Evolutionary conservation across 2,329 filamentous ascomycete genomes (phyloP), one percentile per base, ranked within the genome.

Genomic region (Penicillium sp.): DNA sequence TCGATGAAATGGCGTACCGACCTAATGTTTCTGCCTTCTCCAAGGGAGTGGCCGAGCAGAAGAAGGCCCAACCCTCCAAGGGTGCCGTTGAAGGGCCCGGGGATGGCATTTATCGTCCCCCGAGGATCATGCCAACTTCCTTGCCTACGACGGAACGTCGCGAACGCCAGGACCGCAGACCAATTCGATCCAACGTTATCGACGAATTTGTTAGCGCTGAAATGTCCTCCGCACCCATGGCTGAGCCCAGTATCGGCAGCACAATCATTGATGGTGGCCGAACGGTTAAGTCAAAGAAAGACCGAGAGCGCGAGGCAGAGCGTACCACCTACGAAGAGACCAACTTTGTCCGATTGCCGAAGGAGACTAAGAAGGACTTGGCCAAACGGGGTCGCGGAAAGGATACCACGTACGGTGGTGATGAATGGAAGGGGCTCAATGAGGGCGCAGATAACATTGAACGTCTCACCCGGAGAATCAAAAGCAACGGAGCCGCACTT

Each of bases 161-260:
- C 55, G 85, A 87, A 59, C 85, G 85, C 60, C 75, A 78, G 31
- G 81, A 86, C 4, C 83, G 85, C 40, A 81, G 84, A 40, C 83
- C 85, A 3, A 81, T 84, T 59, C 90, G 89, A 69, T 96, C 92
- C 0, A 86, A 87, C 45, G 91, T 92, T 1, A 86, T 99, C 69
- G 92, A 97, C 69, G 93, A 97, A 69, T 99, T 95, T 68, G 85
- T 99, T 61, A 85, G 83, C 48, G 86, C 89, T 18, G 94, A 99
- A 74, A 81, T 97, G 57, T 92, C 91, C 0, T 76, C 82, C 6
- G 90, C 90, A 2, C 94, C 94, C 1, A 76, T 90, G 56, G 90
- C 92, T 1, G 85, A 95, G 72, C 92, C 93, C 53, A 95, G 89
- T 64, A 95, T 99, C 66, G 95, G 94, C 58, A 94, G 89, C 55